Base-by-base conservation (phyloP, 2,329 filamentous ascomycete genomes). In the Fusarium continuum region DNA sequence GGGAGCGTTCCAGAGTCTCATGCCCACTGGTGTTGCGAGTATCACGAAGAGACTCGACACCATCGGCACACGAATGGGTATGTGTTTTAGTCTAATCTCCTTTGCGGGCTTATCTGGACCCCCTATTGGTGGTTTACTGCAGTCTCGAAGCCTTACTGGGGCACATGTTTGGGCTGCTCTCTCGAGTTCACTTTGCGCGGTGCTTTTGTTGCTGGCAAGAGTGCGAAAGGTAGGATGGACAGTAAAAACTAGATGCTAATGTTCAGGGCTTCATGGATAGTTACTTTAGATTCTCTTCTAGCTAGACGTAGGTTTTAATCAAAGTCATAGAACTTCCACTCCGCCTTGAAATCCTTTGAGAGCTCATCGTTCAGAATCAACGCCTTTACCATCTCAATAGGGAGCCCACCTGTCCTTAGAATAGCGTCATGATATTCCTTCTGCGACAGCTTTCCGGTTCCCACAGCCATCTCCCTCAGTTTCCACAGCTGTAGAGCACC, bases 1-100 rank as follows among this genome's bases (percentile, higher is more conserved):
- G 0, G 77, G 76, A 1, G 72, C 73, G 2, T 77, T 78, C n/a
- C 78, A 80, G 39, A 78, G 76, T 31, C 69, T 80, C 2, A 77
- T 78, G 54, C 73, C 78, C 0, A 77, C 78, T 1, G 72, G 73
- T 0, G 70, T 79, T 6, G 74, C 77, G 1, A 77, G 75, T 36
- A 77, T 80, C 9, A 79, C 78, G 0, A 72, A 72, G 13, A 65
- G 72, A 6, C 72, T 80, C 7, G 74, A 78, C 22, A 78, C 69
- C 3, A 71, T 78, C 2, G 78, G 78, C 0, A 78, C 77, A 2
- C 68, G 78, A 20, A 67, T 80, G 13, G 78, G 78, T 8, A 80
- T 80, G 77, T 76, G 73, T 1, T 80, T 80, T 10, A 74, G 67
- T 36, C 72, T 80, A 6, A 67, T 72, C 7, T 78, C 76, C 0